These are phyloP conservation scores for Fraxinus baroniana DNA, from an alignment of 305 asterid genomes.

Conservation along the genomic window DNA sequence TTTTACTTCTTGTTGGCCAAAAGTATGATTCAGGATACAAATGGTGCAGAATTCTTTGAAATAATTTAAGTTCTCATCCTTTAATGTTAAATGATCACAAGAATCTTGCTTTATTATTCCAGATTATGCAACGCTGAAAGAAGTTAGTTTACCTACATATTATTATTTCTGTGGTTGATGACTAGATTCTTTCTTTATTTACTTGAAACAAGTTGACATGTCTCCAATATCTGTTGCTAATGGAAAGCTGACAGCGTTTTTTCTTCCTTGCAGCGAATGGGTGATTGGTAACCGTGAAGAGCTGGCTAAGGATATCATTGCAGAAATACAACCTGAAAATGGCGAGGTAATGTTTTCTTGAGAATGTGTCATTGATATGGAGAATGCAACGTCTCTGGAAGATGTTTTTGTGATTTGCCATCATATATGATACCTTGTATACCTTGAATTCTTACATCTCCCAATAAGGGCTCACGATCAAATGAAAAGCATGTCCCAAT, in stretches of 20 bases:
- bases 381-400: slow-evolving; percentile 10
- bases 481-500: background rate
- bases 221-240: background rate
- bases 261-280: slow-evolving; percentile 78
- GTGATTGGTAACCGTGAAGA: slow-evolving; percentile 98
- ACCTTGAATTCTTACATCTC: too few species aligned
- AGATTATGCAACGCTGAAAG: background rate
- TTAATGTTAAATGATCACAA: background rate
- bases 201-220: background rate
- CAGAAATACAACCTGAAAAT: slow-evolving; percentile 88
- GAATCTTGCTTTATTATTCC: background rate
- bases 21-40: background rate
- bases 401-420: background rate
- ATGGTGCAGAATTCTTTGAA: background rate
- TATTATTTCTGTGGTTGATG: background rate
- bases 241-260: background rate
- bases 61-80: background rate
- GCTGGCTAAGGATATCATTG: slow-evolving; percentile 76
- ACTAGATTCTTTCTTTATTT: background rate
- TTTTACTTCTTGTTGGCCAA: background rate
- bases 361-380: background rate
- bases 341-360: slow-evolving; percentile 77
- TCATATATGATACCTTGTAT: too few species aligned
- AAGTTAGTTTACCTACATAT: background rate
- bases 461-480: background rate